phyloP scores from a whole-genome alignment of 129 eudicot genomes.

The Lonicera japonica region DNA sequence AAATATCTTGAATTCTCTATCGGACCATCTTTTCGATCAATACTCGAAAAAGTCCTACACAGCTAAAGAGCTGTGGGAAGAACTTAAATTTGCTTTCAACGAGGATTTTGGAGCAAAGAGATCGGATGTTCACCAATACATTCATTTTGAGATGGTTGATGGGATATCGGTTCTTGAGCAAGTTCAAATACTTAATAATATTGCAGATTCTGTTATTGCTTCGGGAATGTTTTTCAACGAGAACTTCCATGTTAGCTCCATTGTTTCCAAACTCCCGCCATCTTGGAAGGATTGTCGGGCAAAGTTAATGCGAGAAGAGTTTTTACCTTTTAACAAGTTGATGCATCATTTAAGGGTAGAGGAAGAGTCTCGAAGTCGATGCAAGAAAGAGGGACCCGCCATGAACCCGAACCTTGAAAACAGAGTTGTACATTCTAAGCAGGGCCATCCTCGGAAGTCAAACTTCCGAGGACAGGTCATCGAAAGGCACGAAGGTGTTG shows the following conservation, averaged over 20 bases:
- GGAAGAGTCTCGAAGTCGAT: conserved; percentile 46
- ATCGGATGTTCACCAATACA: conserved; percentile 53
- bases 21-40: conserved; percentile 51
- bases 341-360: conserved; percentile 47
- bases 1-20: conserved; percentile 56
- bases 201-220: conserved; percentile 43
- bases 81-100: conserved; percentile 37
- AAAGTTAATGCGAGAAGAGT: conserved; percentile 53
- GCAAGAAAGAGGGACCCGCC: conserved; percentile 14
- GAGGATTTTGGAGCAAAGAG: conserved; percentile 59
- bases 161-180: conserved; percentile 67
- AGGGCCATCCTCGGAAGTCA: conserved; percentile 27
- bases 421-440: conserved; percentile 21
- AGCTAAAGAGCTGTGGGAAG: conserved; percentile 77
- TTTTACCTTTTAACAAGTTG: conserved; percentile 48
- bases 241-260: conserved; percentile 52
- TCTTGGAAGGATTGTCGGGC: conserved; percentile 63
- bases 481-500: conserved; percentile 9
- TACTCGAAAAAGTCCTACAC: conserved; percentile 35
- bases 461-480: not conserved
- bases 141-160: conserved; percentile 79
- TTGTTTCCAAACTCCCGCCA: conserved; percentile 84
- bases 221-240: conserved; percentile 69
- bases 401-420: conserved; percentile 9
- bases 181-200: conserved; percentile 60